phyloP scores from a whole-genome alignment of 2,329 filamentous ascomycete species.

The Phyllosticta capitalensis region DNA sequence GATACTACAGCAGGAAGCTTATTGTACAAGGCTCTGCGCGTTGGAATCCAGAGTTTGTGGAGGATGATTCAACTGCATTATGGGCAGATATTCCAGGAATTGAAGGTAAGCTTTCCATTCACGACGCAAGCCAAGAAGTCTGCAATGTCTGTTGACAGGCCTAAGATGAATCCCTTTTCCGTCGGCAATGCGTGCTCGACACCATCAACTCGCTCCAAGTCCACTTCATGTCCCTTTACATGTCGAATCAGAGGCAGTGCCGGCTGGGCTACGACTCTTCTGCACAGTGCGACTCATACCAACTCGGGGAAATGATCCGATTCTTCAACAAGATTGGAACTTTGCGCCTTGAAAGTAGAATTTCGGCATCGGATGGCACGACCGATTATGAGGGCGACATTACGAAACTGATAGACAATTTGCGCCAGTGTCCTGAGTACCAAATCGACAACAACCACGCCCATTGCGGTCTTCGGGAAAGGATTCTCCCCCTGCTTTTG shows the following conservation, averaged over 20 bases:
- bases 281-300: slow-evolving; percentile 64
- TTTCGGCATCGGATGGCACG: slow-evolving; percentile 33
- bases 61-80: slow-evolving; percentile 36
- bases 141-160: not conserved
- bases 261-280: slow-evolving; percentile 66
- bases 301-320: slow-evolving; percentile 66
- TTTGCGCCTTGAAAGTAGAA: slow-evolving; percentile 42
- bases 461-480: slow-evolving; percentile 61
- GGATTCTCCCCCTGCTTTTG: slow-evolving; percentile 57
- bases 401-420: slow-evolving; percentile 47
- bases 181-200: slow-evolving; percentile 57
- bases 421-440: slow-evolving; percentile 60
- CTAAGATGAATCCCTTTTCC: slow-evolving; percentile 54
- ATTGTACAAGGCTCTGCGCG: slow-evolving; percentile 55
- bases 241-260: slow-evolving; percentile 59
- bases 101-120: slow-evolving; percentile 42
- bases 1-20: slow-evolving; percentile 53
- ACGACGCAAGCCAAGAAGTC: not conserved
- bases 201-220: slow-evolving; percentile 60
- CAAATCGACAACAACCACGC: slow-evolving; percentile 65
- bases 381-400: slow-evolving; percentile 52
- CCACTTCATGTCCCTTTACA: slow-evolving; percentile 59
- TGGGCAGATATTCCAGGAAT: slow-evolving; percentile 68
- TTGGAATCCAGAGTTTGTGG: slow-evolving; percentile 36
- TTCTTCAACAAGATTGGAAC: slow-evolving; percentile 57